Evolutionary conservation across 2,329 filamentous ascomycete genomes (phyloP), one percentile per base, ranked within the genome.

Genomic region (Microcera coccophila): DNA sequence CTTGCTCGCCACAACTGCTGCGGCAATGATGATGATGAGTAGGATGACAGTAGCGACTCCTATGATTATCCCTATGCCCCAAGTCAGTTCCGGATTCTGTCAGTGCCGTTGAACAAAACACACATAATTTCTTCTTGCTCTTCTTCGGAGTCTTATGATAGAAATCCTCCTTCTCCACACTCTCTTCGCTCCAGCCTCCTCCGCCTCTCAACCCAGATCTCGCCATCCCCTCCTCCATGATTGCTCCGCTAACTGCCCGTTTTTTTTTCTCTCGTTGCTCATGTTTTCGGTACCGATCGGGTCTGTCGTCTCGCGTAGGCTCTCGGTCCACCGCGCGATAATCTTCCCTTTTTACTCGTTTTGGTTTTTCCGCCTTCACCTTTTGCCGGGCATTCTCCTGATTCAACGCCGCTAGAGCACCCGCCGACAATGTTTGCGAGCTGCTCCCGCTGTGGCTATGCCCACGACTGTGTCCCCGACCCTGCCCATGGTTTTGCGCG

Each of bases 211-310:
- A 40, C 2, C 61, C 63, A 5, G 64, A 63, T 16, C 52, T 60
- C 5, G 64, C 64, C n/a, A 69, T 65, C 1, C 84, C 84, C 61
- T 88, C 84, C 57, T 88, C 85, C 53, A 85, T 68, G 15, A 84
- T 66, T 0, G 82, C 81, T 16, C 84, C 84, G 49, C 84, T 88
- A 16, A 85, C 82, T n/a, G 86, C 72, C 47, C 85, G 70, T 43
- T 73, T 74, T 58, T 80, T 79, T 50, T 73, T 75, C 32, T 63
- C 63, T 38, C 67, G 66, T 39, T 59, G 60, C 12, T 62, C 63
- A 29, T 53, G 37, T 32, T 50, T 32, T n/a, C 15, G 8, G 11
- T 8, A 5, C 29, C 29, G 7, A 8, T 32, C 29, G 7, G 33
- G 61, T 48, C 50, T 69, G 31, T 63, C 60, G 10, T 64, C 58